phyloP scores from a whole-genome alignment of 352 stramenopile species.

The Phytophthora sp. region DNA sequence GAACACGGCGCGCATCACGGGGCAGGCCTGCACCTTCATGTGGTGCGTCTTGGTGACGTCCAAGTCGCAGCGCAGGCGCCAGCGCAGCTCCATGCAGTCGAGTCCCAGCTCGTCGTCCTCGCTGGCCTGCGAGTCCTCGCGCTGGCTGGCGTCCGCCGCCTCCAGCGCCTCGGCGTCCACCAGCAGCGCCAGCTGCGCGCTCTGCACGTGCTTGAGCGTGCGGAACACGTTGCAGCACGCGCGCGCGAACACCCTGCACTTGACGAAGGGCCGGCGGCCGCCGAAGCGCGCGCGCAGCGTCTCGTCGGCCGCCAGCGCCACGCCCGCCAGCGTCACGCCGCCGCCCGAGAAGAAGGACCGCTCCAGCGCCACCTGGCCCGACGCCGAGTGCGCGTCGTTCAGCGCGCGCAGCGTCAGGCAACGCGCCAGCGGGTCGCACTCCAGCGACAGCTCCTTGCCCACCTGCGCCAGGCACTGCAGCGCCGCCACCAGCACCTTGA shows the following conservation, averaged over 20 bases:
- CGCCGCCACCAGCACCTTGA: slow-evolving; percentile 80
- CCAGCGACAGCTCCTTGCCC: slow-evolving; percentile 79
- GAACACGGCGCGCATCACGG: slow-evolving; percentile 84
- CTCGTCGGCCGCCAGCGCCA: slow-evolving; percentile 21
- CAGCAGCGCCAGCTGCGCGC: slow-evolving; percentile 67
- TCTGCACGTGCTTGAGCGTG: slow-evolving; percentile 84
- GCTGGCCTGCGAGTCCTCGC: slow-evolving; percentile 31
- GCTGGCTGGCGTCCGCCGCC: slow-evolving; percentile 22
- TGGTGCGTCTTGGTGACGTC: slow-evolving; percentile 88
- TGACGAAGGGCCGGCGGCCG: slow-evolving; percentile 52
- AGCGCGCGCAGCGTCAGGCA: slow-evolving; percentile 72
- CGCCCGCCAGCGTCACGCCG: slow-evolving; percentile 19
- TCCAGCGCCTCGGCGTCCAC: slow-evolving; percentile 49
- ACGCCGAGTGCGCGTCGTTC: slow-evolving; percentile 87
- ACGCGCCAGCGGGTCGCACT: slow-evolving; percentile 54
- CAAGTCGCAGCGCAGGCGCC: slow-evolving; percentile 79
- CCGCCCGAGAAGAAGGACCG: slow-evolving; percentile 65
- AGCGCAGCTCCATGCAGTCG: slow-evolving; percentile 72
- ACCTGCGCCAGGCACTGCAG: slow-evolving; percentile 82
- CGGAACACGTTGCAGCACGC: slow-evolving; percentile 83
- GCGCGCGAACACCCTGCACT: slow-evolving; percentile 82
- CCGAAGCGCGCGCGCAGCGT: slow-evolving; percentile 27
- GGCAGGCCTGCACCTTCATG: slow-evolving; percentile 80
- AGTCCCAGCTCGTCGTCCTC: slow-evolving; percentile 55
- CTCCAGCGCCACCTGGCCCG: slow-evolving; percentile 65